These are phyloP conservation scores for Neonothopanus nambi DNA, from an alignment of 1,284 basidiomycete genomes.

Conservation along the genomic window DNA sequence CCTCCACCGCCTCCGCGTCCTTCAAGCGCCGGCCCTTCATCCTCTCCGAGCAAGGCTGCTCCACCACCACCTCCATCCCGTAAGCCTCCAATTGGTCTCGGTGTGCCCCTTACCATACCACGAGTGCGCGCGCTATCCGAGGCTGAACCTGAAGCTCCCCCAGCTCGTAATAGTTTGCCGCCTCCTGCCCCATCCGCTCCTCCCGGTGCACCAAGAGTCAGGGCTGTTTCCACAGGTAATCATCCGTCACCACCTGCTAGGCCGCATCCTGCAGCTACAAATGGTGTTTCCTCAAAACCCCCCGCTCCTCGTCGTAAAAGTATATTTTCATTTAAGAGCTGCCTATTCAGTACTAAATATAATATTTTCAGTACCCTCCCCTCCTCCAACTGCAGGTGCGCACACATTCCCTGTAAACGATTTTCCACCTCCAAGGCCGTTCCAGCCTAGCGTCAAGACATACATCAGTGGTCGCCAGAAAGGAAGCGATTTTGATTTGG, in stretches of 20 bases:
- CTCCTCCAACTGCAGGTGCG: constrained; percentile 65
- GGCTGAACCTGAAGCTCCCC: constrained; percentile 29
- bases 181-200: constrained; percentile 21
- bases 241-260: constrained; percentile 23
- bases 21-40: constrained; percentile 25
- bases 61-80: constrained; percentile 43
- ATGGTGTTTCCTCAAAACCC: constrained; percentile 17
- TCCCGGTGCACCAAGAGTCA: constrained; percentile 32
- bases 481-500: constrained; percentile 71
- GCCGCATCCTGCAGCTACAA: neutral
- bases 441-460: constrained; percentile 45
- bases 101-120: neutral
- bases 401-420: constrained; percentile 71
- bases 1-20: constrained; percentile 35
- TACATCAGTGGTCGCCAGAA: constrained; percentile 65
- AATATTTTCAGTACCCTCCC: constrained; percentile 61
- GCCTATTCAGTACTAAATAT: constrained; percentile 13
- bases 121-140: neutral
- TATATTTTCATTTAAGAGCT: constrained; percentile 27
- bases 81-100: constrained; percentile 27
- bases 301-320: constrained; percentile 50
- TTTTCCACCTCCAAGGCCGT: constrained; percentile 76
- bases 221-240: constrained; percentile 30
- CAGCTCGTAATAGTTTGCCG: constrained; percentile 31
- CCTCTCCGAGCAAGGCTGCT: constrained; percentile 32